Percentiles rank a stretch among this genome's conserved stretches.
Evolutionary conservation across 306 rosid species (phyloP).

Genomic region (Rosa chinensis): DNA sequence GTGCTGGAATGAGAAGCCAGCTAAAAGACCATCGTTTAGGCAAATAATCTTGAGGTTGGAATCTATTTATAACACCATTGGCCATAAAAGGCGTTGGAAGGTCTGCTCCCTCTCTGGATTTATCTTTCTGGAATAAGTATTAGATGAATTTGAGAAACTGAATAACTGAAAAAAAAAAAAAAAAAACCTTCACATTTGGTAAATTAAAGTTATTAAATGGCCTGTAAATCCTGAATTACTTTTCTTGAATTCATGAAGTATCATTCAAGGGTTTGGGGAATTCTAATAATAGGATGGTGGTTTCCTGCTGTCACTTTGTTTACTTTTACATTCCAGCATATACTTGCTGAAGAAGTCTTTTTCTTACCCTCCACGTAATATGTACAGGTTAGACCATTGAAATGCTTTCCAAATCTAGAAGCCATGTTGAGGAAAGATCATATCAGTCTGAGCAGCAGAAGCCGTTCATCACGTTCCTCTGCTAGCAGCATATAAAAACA

Average conservation of each 20-base stretch:
- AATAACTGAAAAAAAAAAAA: neutral
- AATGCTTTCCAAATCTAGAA: slow-evolving; percentile 76
- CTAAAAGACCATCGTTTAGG: slow-evolving; percentile 84
- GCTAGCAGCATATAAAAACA: slow-evolving; percentile 30
- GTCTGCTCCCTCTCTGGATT: slow-evolving; percentile 29
- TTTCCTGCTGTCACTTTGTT: neutral
- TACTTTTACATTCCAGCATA: neutral
- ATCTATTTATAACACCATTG: slow-evolving; percentile 52
- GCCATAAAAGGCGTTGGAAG: slow-evolving; percentile 85
- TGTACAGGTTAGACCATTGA: slow-evolving; percentile 79
- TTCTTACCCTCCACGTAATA: slow-evolving; percentile 19
- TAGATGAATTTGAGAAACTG: neutral
- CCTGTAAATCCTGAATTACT: neutral
- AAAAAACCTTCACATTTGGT: neutral
- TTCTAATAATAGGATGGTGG: neutral
- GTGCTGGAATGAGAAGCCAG: slow-evolving; percentile 92
- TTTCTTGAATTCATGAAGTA: neutral
- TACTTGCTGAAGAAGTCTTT: slow-evolving; percentile 6
- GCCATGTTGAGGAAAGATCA: slow-evolving; percentile 64
- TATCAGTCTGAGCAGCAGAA: slow-evolving; percentile 42
- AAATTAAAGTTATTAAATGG: neutral
- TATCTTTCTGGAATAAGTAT: neutral
- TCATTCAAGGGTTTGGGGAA: neutral
- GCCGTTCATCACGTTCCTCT: slow-evolving; percentile 64
- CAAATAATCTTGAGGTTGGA: slow-evolving; percentile 71